phyloP scores from a whole-genome alignment of 805 yeast species.

The Saccharomycopsis malanga region DNA sequence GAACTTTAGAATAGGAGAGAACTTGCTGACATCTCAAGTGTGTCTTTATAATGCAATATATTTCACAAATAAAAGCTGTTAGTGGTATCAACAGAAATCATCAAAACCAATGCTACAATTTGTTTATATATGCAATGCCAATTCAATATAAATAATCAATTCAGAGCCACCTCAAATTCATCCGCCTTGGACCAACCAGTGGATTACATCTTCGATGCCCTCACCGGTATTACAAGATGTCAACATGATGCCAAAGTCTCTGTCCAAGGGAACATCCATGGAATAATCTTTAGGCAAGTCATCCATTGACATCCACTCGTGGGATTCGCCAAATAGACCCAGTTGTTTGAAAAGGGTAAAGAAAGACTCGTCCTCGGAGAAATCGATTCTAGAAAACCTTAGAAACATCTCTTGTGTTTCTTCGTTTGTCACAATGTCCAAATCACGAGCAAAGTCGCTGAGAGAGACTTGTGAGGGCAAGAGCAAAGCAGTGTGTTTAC shows the following conservation, averaged over 20 bases:
- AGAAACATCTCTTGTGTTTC: slow-evolving; percentile 1
- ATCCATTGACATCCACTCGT: background rate
- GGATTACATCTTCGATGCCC: slow-evolving; percentile 4
- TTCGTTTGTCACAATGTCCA: slow-evolving; percentile 6
- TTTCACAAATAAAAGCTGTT: too few relatives aligned
- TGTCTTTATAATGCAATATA: too few relatives aligned
- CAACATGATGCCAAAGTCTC: slow-evolving; percentile 15
- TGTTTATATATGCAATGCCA: too few relatives aligned
- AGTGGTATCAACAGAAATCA: too few relatives aligned
- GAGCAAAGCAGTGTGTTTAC: background rate
- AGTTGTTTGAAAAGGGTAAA: background rate
- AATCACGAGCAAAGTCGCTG: slow-evolving; percentile 5
- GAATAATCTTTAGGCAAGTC: slow-evolving; percentile 2
- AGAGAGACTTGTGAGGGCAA: slow-evolving; percentile 1
- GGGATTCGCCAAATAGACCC: background rate
- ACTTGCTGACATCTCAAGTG: too few relatives aligned
- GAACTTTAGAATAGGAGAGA: too few relatives aligned
- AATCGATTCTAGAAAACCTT: slow-evolving; percentile 2
- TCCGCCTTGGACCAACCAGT: slow-evolving; percentile 14
- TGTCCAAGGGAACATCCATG: slow-evolving; percentile 1
- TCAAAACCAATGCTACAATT: too few relatives aligned
- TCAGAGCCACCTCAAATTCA: too few relatives aligned
- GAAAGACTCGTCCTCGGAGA: background rate
- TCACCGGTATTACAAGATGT: slow-evolving; percentile 7
- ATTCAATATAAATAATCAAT: too few relatives aligned